phyloP scores from a whole-genome alignment of 129 eudicot species.

The Tagetes erecta region DNA sequence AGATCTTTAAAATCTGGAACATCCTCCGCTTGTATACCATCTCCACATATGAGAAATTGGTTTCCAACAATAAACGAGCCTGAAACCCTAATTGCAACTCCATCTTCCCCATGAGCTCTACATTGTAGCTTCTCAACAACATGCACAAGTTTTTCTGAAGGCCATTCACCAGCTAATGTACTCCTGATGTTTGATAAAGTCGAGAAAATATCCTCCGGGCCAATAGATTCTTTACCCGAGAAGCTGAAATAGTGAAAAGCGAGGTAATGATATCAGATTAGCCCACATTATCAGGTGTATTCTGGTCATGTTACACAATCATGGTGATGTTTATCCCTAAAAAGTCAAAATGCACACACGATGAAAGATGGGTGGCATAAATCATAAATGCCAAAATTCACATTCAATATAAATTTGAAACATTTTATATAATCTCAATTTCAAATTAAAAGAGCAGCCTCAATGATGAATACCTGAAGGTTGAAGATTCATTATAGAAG shows the following conservation, averaged over 20 bases:
- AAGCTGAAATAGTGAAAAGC: conserved; percentile 47
- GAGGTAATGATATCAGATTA: conserved; percentile 17
- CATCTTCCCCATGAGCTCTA: conserved; percentile 80
- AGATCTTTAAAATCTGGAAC: conserved; percentile 83
- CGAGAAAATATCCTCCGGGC: conserved; percentile 61
- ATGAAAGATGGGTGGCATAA: not conserved
- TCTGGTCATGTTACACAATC: not conserved
- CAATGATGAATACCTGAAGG: conserved; percentile 58
- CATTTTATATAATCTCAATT: not conserved
- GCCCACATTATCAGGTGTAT: not conserved
- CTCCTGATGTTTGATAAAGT: conserved; percentile 64
- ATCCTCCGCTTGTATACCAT: conserved; percentile 91
- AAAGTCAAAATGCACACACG: not conserved
- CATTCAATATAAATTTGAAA: not conserved
- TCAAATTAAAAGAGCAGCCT: not conserved
- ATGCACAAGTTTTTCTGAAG: conserved; percentile 92
- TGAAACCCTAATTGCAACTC: conserved; percentile 85
- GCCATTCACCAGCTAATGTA: conserved; percentile 94
- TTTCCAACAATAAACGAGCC: conserved; percentile 90
- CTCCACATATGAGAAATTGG: conserved; percentile 91
- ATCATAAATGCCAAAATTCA: not conserved
- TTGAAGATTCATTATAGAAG: conserved; percentile 60
- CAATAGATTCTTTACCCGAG: conserved; percentile 72
- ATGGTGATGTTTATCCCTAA: not conserved
- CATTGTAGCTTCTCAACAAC: conserved; percentile 94